phyloP scores from a whole-genome alignment of 2,329 filamentous ascomycete species.

The Colletotrichum cordylinicola region DNA sequence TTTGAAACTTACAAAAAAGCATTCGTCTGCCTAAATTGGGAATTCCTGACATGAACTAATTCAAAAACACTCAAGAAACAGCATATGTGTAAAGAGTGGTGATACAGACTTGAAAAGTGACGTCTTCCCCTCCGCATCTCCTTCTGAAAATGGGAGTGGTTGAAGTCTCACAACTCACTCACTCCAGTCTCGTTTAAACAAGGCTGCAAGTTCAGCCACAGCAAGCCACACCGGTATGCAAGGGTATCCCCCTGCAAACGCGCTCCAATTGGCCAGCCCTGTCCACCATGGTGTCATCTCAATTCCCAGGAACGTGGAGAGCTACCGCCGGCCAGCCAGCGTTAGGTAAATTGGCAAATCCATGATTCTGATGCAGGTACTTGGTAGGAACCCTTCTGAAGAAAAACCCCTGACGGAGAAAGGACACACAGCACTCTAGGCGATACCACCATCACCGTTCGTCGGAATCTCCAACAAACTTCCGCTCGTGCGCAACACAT shows the following conservation, averaged over 20 bases:
- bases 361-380: conserved; percentile 1
- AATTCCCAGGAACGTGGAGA: conserved; percentile 6
- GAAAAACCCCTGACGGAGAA: neutral
- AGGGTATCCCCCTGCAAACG: neutral
- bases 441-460: neutral
- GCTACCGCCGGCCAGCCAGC: neutral
- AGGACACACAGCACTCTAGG: neutral
- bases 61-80: neutral
- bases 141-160: neutral
- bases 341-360: neutral
- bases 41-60: neutral
- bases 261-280: conserved; percentile 12
- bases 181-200: neutral
- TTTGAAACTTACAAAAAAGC: neutral
- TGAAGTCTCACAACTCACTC: neutral
- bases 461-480: neutral
- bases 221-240: neutral
- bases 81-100: neutral
- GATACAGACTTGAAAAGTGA: neutral
- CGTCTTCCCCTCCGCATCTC: neutral
- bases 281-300: conserved; percentile 9
- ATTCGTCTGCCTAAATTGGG: neutral
- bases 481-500: neutral
- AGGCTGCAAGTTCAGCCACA: conserved; percentile 9
- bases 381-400: neutral